phyloP scores from a whole-genome alignment of 2,329 filamentous ascomycete genomes.

The Dendrostoma leiphaemia region DNA sequence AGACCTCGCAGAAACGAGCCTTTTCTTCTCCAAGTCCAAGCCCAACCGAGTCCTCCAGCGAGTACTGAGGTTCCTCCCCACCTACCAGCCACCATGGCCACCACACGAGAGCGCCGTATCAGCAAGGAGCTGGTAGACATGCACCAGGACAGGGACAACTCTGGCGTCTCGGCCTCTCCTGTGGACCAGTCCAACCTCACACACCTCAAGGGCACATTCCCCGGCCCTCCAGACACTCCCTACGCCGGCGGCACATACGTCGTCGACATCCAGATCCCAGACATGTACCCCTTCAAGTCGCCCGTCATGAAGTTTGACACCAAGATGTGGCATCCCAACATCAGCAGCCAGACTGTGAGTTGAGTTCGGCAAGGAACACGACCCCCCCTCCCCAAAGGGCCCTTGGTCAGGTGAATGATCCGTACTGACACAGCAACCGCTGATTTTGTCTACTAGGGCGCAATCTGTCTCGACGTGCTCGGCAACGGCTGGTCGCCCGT shows the following conservation, averaged over 20 bases:
- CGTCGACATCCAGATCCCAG: constrained; percentile 84
- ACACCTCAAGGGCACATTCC: constrained; percentile 79
- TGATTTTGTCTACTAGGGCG: constrained; percentile 78
- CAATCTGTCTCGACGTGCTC: constrained; percentile 94
- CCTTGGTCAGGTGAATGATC: no score
- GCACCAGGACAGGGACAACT: constrained; percentile 66
- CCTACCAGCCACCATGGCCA: constrained; percentile 38
- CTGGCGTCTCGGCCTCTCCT: constrained; percentile 70
- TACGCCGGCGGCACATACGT: constrained; percentile 83
- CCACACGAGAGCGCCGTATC: constrained; percentile 58
- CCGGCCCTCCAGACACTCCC: constrained; percentile 85
- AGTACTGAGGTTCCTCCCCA: no score
- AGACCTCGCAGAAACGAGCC: no score
- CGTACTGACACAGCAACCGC: no score
- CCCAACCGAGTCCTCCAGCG: not conserved
- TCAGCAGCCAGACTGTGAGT: constrained; percentile 87
- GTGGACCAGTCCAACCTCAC: constrained; percentile 69
- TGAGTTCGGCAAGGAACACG: not conserved
- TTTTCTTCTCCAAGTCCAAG: not conserved
- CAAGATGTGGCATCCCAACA: constrained; percentile 95
- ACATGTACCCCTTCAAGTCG: constrained; percentile 89
- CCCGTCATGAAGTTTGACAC: constrained; percentile 90
- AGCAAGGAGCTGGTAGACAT: constrained; percentile 78
- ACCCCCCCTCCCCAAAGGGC: no score
- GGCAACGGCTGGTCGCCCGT: constrained; percentile 91